Conservation (phyloP, 169 alveolate genomes). For the Plasmodium billcollinsi region DNA sequence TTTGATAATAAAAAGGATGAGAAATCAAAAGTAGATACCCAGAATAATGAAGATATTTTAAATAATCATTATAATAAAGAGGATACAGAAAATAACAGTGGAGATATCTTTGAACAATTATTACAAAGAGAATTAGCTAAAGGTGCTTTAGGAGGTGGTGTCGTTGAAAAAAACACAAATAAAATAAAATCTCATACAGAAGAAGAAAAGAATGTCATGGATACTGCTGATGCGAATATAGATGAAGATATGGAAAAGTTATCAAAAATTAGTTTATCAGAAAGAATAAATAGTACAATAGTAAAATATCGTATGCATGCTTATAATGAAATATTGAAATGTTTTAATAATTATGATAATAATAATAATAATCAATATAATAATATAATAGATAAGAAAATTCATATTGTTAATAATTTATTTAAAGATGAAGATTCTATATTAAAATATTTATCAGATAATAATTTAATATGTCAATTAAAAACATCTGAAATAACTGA, state of each 20-base stretch:
- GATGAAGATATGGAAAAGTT: constrained; percentile 30
- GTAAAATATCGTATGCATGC: constrained; percentile 64
- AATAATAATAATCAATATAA: no score
- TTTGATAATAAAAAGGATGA: background rate
- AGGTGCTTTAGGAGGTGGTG: constrained; percentile 76
- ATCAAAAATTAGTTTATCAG: constrained; percentile 12
- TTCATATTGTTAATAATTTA: constrained; percentile 9
- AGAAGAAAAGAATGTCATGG: background rate
- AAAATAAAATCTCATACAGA: constrained; percentile 24
- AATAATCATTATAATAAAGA: constrained; percentile 35
- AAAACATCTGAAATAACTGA: constrained; percentile 68
- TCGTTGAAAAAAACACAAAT: constrained; percentile 40
- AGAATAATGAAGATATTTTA: constrained; percentile 14
- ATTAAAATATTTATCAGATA: constrained; percentile 43
- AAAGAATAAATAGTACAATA: constrained; percentile 26
- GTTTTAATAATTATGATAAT: constrained; percentile 12
- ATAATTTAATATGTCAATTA: constrained; percentile 59
- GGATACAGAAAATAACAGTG: constrained; percentile 43
- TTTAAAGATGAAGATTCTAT: constrained; percentile 59
- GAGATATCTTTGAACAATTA: constrained; percentile 63
- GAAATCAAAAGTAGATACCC: background rate
- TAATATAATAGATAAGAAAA: background rate
- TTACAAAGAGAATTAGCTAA: constrained; percentile 74
- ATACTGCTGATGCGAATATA: background rate
- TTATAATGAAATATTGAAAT: constrained; percentile 27